Percentiles rank a stretch among this genome's conserved stretches.
Evolutionary conservation across 441 rosid genomes (phyloP).

Genomic region (Flueggea neowawraea): DNA sequence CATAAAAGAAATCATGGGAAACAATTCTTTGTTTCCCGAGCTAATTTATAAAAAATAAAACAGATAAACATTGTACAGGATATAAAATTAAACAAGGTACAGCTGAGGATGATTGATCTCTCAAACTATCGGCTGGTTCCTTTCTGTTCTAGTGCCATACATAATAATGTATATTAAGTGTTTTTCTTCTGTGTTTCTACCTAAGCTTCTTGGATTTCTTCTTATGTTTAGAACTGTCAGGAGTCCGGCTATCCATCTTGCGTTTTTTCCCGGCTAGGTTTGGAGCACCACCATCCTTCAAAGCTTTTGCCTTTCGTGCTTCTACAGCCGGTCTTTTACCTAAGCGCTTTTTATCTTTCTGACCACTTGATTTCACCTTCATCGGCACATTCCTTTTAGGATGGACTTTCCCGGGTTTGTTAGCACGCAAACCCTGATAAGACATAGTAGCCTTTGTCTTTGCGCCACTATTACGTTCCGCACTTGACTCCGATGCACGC

Average conservation of each 20-base stretch:
- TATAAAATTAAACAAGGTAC: too few species aligned
- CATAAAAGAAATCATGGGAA: too few species aligned
- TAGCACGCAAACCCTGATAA: slow-evolving; percentile 84
- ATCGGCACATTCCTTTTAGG: slow-evolving; percentile 28
- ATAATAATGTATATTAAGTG: too few species aligned
- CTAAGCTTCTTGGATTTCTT: slow-evolving; percentile 52
- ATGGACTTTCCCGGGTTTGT: slow-evolving; percentile 56
- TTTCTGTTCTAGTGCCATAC: too few species aligned
- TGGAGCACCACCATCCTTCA: slow-evolving; percentile 31
- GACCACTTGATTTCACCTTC: slow-evolving; percentile 33
- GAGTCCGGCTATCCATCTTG: slow-evolving; percentile 58
- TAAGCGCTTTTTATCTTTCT: slow-evolving; percentile 23
- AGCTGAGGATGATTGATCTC: too few species aligned
- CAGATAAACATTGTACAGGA: too few species aligned
- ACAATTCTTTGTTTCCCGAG: too few species aligned
- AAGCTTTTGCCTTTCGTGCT: slow-evolving; percentile 57
- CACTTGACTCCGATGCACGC: slow-evolving; percentile 34
- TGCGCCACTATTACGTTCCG: slow-evolving; percentile 18
- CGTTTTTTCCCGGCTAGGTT: slow-evolving; percentile 62
- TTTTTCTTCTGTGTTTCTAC: slow-evolving; percentile 11
- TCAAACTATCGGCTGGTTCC: too few species aligned
- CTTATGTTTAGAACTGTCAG: slow-evolving; percentile 44
- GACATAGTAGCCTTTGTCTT: slow-evolving; percentile 36
- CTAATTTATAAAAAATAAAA: too few species aligned
- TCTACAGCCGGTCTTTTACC: slow-evolving; percentile 85